These are phyloP conservation scores for Aurantiochytrium sp. DNA, from an alignment of 108 stramenopile species.

Conservation along the genomic window DNA sequence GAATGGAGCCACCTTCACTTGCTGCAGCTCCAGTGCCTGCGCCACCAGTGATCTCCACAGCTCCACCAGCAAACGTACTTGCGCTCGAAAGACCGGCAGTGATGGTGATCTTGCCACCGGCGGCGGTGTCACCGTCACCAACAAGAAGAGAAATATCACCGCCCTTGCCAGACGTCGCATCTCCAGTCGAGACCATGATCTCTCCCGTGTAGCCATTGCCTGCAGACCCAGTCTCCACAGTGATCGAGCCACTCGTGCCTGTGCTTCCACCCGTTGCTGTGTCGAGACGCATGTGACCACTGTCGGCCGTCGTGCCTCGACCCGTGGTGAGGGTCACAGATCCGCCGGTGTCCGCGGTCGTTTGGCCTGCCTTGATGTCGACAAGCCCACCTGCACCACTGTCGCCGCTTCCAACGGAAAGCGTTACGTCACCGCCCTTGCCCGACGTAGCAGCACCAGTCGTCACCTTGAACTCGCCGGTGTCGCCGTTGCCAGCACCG, in stretches of 20 bases:
- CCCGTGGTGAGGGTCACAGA: constrained; percentile 22
- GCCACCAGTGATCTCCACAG: constrained; percentile 10
- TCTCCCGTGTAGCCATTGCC: too few species aligned
- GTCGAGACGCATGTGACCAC: too few species aligned
- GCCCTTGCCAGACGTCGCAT: too few species aligned
- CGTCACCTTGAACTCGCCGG: background rate
- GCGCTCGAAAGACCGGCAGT: constrained; percentile 39
- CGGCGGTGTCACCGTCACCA: constrained; percentile 20
- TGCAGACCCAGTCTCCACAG: too few species aligned
- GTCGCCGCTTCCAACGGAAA: background rate
- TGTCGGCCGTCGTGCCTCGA: background rate
- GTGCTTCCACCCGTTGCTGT: too few species aligned
- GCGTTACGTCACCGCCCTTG: background rate
- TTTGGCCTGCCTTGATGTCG: background rate
- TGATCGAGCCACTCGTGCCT: too few species aligned
- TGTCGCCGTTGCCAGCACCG: background rate
- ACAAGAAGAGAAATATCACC: constrained; percentile 33
- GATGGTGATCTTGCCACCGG: background rate
- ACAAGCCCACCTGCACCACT: background rate
- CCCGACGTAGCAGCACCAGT: background rate
- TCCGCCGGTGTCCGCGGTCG: background rate
- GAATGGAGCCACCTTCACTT: too few species aligned
- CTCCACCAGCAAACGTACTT: constrained; percentile 18
- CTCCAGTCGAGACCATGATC: too few species aligned
- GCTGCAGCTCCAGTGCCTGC: too few species aligned